Evolutionary conservation across 2,329 filamentous ascomycete genomes (phyloP).

Genomic region (Peltaster fructicola): DNA sequence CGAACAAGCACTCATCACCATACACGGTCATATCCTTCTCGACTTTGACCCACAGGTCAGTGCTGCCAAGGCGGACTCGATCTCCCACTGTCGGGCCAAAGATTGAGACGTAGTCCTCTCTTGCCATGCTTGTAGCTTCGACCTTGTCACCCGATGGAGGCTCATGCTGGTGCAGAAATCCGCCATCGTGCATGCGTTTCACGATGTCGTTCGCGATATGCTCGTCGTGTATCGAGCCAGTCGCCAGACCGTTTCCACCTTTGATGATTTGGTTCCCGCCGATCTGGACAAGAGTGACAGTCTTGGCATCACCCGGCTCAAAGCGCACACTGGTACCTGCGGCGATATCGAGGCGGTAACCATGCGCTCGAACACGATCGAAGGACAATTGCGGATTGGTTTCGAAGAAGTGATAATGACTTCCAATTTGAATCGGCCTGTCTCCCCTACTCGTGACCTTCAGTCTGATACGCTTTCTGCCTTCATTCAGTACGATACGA

Average conservation of each 20-base stretch:
- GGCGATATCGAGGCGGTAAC: conserved; percentile 73
- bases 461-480: conserved; percentile 53
- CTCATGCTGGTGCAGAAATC: conserved; percentile 62
- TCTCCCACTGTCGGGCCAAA: conserved; percentile 88
- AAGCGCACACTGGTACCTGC: conserved; percentile 87
- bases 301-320: conserved; percentile 83
- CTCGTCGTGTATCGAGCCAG: conserved; percentile 48
- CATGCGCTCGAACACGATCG: conserved; percentile 66
- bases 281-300: conserved; percentile 78
- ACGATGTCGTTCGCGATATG: conserved; percentile 49
- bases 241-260: conserved; percentile 67
- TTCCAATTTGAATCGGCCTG: conserved; percentile 75
- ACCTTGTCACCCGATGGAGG: conserved; percentile 40
- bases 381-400: conserved; percentile 82
- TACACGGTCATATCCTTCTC: conserved; percentile 73
- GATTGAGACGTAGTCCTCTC: conserved; percentile 67
- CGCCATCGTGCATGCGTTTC: conserved; percentile 46
- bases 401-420: conserved; percentile 92
- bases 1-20: conserved; percentile 90
- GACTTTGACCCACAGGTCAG: conserved; percentile 78
- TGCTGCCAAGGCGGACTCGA: conserved; percentile 61
- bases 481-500: conserved; percentile 53
- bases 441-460: conserved; percentile 76
- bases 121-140: conserved; percentile 51
- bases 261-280: conserved; percentile 61